These are phyloP conservation scores for Kodamaea sp. DNA, from an alignment of 1,139 yeast species.

Conservation along the genomic window DNA sequence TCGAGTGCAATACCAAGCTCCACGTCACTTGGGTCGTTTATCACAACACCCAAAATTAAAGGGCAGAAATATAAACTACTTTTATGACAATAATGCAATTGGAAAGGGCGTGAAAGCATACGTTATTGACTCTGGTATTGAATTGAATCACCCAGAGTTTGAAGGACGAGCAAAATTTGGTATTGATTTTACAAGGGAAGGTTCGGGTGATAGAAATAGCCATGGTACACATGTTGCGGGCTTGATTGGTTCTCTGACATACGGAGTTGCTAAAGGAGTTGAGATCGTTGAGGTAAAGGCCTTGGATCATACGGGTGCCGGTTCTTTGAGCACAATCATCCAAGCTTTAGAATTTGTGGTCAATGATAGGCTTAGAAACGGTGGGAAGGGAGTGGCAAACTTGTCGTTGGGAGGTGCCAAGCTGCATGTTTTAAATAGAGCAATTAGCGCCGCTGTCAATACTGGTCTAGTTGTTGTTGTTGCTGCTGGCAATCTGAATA, in stretches of 20 bases:
- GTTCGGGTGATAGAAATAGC: conserved; percentile 61
- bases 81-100: conserved; percentile 40
- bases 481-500: conserved; percentile 83
- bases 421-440: conserved; percentile 64
- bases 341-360: conserved; percentile 71
- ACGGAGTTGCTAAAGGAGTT: conserved; percentile 75
- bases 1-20: conserved; percentile 50
- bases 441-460: conserved; percentile 64
- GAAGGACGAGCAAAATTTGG: conserved; percentile 60
- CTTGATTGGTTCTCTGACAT: conserved; percentile 69
- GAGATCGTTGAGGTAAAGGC: conserved; percentile 69
- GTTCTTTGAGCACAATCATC: conserved; percentile 63
- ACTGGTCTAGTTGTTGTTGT: conserved; percentile 77
- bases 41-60: conserved; percentile 46
- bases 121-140: conserved; percentile 77
- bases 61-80: conserved; percentile 28
- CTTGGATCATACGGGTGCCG: conserved; percentile 59
- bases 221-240: conserved; percentile 94
- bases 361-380: conserved; percentile 46
- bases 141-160: conserved; percentile 57
- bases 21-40: conserved; percentile 64
- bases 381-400: conserved; percentile 64
- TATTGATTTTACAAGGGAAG: conserved; percentile 60
- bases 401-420: conserved; percentile 73
- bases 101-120: conserved; percentile 65